These are phyloP conservation scores for Thuja plicata DNA, from an alignment of 83 land plant species.

Conservation along the genomic window DNA sequence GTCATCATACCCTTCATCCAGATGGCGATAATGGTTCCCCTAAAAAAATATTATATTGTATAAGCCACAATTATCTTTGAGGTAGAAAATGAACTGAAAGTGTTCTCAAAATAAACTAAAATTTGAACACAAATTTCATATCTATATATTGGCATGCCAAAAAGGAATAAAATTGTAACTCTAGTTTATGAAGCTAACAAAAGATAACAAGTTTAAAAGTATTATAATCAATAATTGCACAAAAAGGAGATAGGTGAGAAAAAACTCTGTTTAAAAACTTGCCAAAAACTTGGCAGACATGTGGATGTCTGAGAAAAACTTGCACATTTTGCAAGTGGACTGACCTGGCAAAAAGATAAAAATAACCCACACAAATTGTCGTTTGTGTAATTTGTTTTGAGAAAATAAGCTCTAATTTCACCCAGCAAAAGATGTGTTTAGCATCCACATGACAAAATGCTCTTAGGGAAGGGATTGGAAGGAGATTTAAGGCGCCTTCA, in stretches of 20 bases:
- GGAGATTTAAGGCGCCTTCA: too few relatives aligned
- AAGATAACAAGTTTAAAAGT: neutral
- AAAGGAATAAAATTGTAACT: neutral
- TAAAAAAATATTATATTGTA: neutral
- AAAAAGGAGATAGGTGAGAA: neutral
- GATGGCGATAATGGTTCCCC: conserved; percentile 58
- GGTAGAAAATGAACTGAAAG: neutral
- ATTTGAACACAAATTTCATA: neutral
- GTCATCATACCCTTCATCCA: conserved; percentile 57
- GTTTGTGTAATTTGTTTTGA: too few relatives aligned
- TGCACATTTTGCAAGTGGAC: too few relatives aligned
- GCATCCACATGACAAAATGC: too few relatives aligned
- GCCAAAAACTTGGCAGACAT: too few relatives aligned
- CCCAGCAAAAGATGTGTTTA: too few relatives aligned
- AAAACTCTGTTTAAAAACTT: neutral
- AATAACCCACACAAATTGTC: too few relatives aligned
- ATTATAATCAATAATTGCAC: neutral
- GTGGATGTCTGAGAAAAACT: too few relatives aligned
- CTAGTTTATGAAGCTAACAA: too few relatives aligned
- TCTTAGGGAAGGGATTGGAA: too few relatives aligned
- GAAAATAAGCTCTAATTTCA: too few relatives aligned
- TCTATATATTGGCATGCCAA: neutral
- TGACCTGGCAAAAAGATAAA: too few relatives aligned
- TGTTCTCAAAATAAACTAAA: neutral
- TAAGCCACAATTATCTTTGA: neutral